These are phyloP conservation scores for Isatis tinctoria DNA, from an alignment of 345 rosid species.

Conservation along the genomic window DNA sequence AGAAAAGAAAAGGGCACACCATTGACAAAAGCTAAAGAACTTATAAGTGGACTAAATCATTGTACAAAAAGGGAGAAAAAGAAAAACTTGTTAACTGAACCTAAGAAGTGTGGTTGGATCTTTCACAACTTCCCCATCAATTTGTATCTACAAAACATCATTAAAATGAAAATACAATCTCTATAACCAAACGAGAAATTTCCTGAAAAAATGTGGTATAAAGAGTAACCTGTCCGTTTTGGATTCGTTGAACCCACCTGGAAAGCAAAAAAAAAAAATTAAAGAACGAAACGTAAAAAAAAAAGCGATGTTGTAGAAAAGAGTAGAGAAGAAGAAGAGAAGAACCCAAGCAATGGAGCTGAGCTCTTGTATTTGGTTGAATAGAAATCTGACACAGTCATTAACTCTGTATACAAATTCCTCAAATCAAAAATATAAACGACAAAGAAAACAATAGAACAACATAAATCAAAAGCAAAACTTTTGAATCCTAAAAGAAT, in stretches of 20 bases:
- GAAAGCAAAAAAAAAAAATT: not conserved
- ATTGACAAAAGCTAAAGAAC: not conserved
- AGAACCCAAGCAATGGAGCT: constrained; percentile 83
- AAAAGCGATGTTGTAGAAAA: not conserved
- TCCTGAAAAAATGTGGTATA: not conserved
- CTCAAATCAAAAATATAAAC: not conserved
- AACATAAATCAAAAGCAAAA: not conserved
- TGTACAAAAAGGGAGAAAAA: not conserved
- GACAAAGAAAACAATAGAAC: not conserved
- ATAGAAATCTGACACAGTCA: constrained; percentile 57
- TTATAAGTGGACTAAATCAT: not conserved
- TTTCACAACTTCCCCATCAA: constrained; percentile 53
- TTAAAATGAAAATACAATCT: not conserved
- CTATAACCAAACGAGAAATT: not conserved
- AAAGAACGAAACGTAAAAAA: not conserved
- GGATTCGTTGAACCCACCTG: constrained; percentile 91
- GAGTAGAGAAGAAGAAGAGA: not conserved
- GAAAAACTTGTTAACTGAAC: constrained; percentile 25
- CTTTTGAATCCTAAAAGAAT: not conserved
- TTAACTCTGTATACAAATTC: constrained; percentile 11
- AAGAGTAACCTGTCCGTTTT: constrained; percentile 64
- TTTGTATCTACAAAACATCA: constrained; percentile 44
- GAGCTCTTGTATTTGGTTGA: constrained; percentile 57
- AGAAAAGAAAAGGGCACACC: not conserved
- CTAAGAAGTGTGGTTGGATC: constrained; percentile 55